Conservation (phyloP, 2,329 filamentous ascomycete genomes). For the Didymella sp. region DNA sequence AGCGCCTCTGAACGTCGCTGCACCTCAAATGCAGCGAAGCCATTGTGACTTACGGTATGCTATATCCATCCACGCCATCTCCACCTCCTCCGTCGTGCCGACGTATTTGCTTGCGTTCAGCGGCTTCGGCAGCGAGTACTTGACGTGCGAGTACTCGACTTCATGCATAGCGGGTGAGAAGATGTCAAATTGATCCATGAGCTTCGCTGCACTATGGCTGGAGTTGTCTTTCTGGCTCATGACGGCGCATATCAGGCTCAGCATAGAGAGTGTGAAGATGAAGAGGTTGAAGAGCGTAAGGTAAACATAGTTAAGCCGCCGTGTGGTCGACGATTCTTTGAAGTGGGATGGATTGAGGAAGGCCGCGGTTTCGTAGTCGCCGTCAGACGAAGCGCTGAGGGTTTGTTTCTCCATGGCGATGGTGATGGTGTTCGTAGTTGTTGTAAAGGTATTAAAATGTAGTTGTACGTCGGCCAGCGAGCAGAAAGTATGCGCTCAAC, state of each 20-base stretch:
- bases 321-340: conserved; percentile 29
- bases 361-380: conserved; percentile 39
- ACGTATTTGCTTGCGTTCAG: conserved; percentile 55
- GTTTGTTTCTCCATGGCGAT: conserved; percentile 40
- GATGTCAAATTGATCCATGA: conserved; percentile 44
- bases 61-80: conserved; percentile 64
- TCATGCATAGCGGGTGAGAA: conserved; percentile 43
- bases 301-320: conserved; percentile 36
- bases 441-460: neutral
- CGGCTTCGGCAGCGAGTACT: conserved; percentile 40
- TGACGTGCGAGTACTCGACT: conserved; percentile 35
- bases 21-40: neutral
- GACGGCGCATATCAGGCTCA: conserved; percentile 41
- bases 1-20: no score
- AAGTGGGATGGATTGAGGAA: conserved; percentile 37
- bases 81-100: conserved; percentile 63
- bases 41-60: conserved; percentile 52
- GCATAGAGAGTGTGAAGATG: conserved; percentile 41
- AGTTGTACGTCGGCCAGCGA: conserved; percentile 32
- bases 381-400: conserved; percentile 25
- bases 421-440: neutral
- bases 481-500: conserved; percentile 23
- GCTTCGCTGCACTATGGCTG: conserved; percentile 32
- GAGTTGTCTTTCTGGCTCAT: conserved; percentile 40
- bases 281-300: conserved; percentile 46